A percentile compares a stretch with the other conserved stretches of the same genome.
Evolutionary conservation across 495 filamentous ascomycete species (phyloP).

Genomic region (Neurospora sp.): DNA sequence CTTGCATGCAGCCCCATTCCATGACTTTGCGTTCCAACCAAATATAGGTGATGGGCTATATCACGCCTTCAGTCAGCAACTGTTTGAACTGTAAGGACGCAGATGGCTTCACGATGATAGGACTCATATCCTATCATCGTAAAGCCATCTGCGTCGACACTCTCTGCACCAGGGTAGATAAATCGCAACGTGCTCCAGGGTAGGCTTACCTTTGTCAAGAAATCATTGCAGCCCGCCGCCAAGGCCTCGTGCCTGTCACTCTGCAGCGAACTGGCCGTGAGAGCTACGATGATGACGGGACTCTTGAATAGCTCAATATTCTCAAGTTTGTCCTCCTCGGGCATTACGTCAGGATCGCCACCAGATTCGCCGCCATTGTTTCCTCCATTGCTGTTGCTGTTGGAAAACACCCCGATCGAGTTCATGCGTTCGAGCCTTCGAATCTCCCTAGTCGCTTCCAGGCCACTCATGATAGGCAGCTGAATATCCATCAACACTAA

Average conservation of each 20-base stretch:
- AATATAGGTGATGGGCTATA: conserved; percentile 87
- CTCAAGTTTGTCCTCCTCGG: conserved; percentile 59
- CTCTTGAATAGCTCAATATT: conserved; percentile 75
- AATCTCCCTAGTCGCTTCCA: conserved; percentile 97
- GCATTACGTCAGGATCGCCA: conserved; percentile 14
- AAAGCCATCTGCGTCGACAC: neutral
- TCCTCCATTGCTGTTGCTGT: conserved; percentile 23
- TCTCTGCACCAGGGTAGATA: neutral
- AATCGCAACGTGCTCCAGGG: conserved; percentile 1
- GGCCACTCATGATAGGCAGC: conserved; percentile 89
- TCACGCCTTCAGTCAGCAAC: conserved; percentile 4
- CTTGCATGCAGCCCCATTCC: conserved; percentile 99
- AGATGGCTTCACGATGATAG: too few relatives aligned
- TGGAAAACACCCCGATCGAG: conserved; percentile 74
- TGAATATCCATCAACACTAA: conserved; percentile 98
- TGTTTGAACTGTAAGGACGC: neutral
- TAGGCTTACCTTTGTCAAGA: conserved; percentile 80
- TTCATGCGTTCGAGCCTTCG: conserved; percentile 81
- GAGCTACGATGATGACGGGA: conserved; percentile 93
- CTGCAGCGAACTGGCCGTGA: conserved; percentile 87
- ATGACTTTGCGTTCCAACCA: conserved; percentile 97
- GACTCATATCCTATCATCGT: too few relatives aligned
- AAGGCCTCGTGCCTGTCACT: conserved; percentile 91
- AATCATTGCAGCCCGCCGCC: conserved; percentile 96
- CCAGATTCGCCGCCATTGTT: conserved; percentile 17